Base-by-base conservation (phyloP, 345 rosid genomes). In the Syzygium aromaticum region DNA sequence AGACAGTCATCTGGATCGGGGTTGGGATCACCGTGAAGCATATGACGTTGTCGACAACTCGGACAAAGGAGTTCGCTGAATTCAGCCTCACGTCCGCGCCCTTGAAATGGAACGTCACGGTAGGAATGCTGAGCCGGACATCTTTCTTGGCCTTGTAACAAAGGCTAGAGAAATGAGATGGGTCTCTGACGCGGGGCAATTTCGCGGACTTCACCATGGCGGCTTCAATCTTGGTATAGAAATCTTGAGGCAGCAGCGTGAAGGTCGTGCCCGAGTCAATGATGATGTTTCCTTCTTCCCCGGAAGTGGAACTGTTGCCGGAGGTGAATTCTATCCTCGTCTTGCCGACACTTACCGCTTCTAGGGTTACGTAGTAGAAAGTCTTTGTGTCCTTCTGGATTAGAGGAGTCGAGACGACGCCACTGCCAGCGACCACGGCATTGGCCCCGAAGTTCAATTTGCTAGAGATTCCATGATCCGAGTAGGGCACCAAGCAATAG, bases 401-500 rank as follows among this genome's bases (percentile, higher is more conserved):
- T 52, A 94, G 86, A 5, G 93, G 94, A 7, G 96, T 94, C 22
- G 94, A 86, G 56, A 90, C 89, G 27, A 87, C 90, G 1, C 87
- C 38, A 1, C 80, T 14, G 4, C 90, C 90, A 2, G 90, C 46
- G 77, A 91, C 86, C 30, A 54, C 33, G 6, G 86, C 89, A 15
- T 78, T 83, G 3, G 87, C n/a, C 64, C 87, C 92, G 56, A 52
- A 87, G 33, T 49, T 77, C 53, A 63, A 86, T 87, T 87, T 90
- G 88, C 97, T 93, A 10, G 92, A 88, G 8, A 40, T 86, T 13
- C 16, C 51, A 21, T 88, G 86, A 9, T 88, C 43, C 40, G 87
- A 38, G 33, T 87, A 52, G 83, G 92, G 91, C 2, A 95, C 91
- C 88, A 95, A 89, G 87, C 96, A 94, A 88, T 95, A 93, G 0